phyloP scores from a whole-genome alignment of 768 basidiomycete genomes.

The Naganishia kalamii region DNA sequence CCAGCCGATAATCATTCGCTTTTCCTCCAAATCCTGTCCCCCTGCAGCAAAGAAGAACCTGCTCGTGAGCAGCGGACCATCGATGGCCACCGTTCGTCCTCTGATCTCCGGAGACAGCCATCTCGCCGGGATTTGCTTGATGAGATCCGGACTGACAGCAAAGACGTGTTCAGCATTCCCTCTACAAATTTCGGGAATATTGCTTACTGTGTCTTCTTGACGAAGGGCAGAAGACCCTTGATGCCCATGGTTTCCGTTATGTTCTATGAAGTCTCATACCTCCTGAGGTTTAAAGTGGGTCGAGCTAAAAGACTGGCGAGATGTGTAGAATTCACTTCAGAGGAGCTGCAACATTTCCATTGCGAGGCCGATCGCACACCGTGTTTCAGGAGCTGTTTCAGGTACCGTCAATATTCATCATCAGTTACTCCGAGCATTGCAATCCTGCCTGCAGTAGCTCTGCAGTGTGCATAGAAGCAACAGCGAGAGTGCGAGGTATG shows the following conservation, averaged over 20 bases:
- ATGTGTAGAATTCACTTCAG: not conserved
- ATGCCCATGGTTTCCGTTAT: slow-evolving; percentile 34
- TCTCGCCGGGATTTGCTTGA: slow-evolving; percentile 30
- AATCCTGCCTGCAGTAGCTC: too few species aligned
- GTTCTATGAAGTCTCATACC: not conserved
- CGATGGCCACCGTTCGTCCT: slow-evolving; percentile 41
- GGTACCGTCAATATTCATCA: not conserved
- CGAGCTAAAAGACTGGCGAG: not conserved
- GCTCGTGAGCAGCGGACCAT: slow-evolving; percentile 43
- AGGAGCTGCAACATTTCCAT: not conserved
- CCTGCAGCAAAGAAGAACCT: slow-evolving; percentile 39
- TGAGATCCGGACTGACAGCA: slow-evolving; percentile 24
- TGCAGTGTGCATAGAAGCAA: too few species aligned
- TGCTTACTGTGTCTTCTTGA: slow-evolving; percentile 33
- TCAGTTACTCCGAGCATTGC: too few species aligned
- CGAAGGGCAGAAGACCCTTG: slow-evolving; percentile 32
- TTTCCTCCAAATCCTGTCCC: slow-evolving; percentile 33
- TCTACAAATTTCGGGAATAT: not conserved
- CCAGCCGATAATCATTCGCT: slow-evolving; percentile 42
- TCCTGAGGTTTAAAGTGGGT: too few species aligned
- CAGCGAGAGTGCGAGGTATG: too few species aligned
- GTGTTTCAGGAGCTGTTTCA: not conserved
- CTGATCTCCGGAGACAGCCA: slow-evolving; percentile 35
- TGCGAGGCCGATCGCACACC: not conserved
- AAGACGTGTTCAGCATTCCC: slow-evolving; percentile 5